These are phyloP conservation scores for Emmonsia crescens DNA, from an alignment of 2,329 filamentous ascomycete species.

Conservation along the genomic window DNA sequence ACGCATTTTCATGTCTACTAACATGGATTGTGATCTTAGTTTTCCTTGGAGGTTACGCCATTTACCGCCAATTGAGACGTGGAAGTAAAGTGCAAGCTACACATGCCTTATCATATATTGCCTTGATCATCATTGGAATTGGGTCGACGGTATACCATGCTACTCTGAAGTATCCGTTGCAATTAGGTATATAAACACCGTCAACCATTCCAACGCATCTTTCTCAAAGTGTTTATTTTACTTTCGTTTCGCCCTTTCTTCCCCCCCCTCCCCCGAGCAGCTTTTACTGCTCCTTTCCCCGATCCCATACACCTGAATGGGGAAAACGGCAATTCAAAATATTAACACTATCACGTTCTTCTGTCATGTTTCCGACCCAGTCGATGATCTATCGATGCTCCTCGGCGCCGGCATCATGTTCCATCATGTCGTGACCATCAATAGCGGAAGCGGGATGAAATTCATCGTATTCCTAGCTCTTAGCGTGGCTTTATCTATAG, in stretches of 20 bases:
- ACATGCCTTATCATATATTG: conserved; percentile 13
- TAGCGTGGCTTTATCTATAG: conserved; percentile 1
- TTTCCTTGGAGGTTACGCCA: conserved; percentile 8
- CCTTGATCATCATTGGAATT: conserved; percentile 17
- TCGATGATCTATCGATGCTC: conserved; percentile 12
- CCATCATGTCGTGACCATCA: conserved; percentile 11
- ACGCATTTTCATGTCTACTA: neutral
- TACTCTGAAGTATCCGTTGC: conserved; percentile 16
- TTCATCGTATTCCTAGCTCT: conserved; percentile 6
- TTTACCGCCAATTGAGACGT: conserved; percentile 10
- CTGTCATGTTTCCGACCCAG: neutral
- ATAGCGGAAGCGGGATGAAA: conserved; percentile 1
- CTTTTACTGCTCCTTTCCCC: neutral
- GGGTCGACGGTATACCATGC: conserved; percentile 17
- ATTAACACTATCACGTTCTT: neutral
- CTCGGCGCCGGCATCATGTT: conserved; percentile 10
- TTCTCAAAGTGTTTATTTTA: neutral
- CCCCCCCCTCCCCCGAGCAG: too few relatives aligned
- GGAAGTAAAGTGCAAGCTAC: conserved; percentile 11
- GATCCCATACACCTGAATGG: neutral
- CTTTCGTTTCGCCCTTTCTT: neutral
- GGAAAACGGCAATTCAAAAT: neutral
- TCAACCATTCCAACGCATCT: neutral
- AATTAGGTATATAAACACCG: conserved; percentile 8
- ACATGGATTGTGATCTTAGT: neutral